Conservation (phyloP, 1,284 basidiomycete genomes). For the Leccinum discolor region DNA sequence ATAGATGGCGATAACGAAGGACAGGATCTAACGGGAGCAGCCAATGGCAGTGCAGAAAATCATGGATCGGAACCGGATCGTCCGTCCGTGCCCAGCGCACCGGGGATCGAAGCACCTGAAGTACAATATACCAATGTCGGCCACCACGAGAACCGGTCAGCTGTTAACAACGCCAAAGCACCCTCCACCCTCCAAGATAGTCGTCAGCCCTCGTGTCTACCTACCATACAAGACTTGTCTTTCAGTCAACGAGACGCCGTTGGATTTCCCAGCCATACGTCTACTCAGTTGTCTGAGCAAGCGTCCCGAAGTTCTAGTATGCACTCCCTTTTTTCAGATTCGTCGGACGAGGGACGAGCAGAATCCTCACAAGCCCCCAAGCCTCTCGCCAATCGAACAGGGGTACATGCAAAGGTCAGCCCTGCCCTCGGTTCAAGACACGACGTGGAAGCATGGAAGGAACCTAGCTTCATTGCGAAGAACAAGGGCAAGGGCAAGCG, state of each 20-base stretch:
- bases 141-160: not conserved
- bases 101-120: conserved; percentile 12
- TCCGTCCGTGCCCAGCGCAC: conserved; percentile 3
- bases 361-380: not conserved
- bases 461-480: conserved; percentile 28
- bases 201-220: not conserved
- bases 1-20: not conserved
- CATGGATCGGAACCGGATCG: not conserved
- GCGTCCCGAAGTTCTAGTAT: conserved; percentile 18
- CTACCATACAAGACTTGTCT: not conserved
- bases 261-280: not conserved
- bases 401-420: not conserved
- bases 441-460: conserved; percentile 27
- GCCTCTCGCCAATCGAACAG: not conserved
- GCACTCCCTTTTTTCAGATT: conserved; percentile 28
- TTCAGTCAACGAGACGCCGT: not conserved
- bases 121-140: not conserved
- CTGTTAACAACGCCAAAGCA: conserved; percentile 5
- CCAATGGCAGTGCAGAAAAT: not conserved
- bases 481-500: conserved; percentile 22
- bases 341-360: conserved; percentile 2
- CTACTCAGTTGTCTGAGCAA: not conserved
- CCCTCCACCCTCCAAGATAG: not conserved
- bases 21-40: not conserved
- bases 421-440: conserved; percentile 10